These are phyloP conservation scores for Neurospora sp. DNA, from an alignment of 2,329 filamentous ascomycete species.

Conservation along the genomic window DNA sequence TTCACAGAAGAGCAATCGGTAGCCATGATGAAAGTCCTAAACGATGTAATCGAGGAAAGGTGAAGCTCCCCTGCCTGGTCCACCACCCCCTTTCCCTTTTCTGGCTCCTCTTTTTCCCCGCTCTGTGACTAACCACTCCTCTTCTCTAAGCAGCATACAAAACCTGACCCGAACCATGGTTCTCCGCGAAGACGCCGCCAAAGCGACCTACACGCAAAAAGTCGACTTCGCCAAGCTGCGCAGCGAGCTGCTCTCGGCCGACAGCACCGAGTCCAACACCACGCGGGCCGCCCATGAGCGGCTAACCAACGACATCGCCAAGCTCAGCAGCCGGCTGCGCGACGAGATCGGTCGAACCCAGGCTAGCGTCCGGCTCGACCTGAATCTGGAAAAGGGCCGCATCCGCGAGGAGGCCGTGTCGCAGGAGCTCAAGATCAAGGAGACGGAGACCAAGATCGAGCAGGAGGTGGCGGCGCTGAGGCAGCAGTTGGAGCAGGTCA, in stretches of 20 bases:
- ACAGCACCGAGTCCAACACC: conserved; percentile 81
- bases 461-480: conserved; percentile 86
- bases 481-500: conserved; percentile 92
- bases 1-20: conserved; percentile 93
- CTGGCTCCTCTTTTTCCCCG: not conserved
- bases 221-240: conserved; percentile 97
- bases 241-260: conserved; percentile 83
- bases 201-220: conserved; percentile 74
- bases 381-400: conserved; percentile 93
- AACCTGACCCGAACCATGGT: conserved; percentile 98
- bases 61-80: conserved; percentile 20
- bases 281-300: conserved; percentile 87
- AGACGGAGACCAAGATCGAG: conserved; percentile 97
- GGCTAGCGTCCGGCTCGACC: conserved; percentile 79
- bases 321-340: conserved; percentile 76
- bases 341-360: conserved; percentile 94
- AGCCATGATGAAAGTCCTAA: conserved; percentile 97
- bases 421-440: conserved; percentile 96
- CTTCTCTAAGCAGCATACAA: conserved; percentile 56
- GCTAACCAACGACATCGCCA: conserved; percentile 87
- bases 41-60: conserved; percentile 95
- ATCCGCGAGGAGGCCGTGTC: conserved; percentile 94
- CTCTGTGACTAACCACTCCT: conserved; percentile 1
- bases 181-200: conserved; percentile 81
- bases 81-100: not conserved